A percentile compares a stretch with the other conserved stretches of the same genome.
phyloP scores from a whole-genome alignment of 345 rosid species.

The Eucalyptus guilfoylei region DNA sequence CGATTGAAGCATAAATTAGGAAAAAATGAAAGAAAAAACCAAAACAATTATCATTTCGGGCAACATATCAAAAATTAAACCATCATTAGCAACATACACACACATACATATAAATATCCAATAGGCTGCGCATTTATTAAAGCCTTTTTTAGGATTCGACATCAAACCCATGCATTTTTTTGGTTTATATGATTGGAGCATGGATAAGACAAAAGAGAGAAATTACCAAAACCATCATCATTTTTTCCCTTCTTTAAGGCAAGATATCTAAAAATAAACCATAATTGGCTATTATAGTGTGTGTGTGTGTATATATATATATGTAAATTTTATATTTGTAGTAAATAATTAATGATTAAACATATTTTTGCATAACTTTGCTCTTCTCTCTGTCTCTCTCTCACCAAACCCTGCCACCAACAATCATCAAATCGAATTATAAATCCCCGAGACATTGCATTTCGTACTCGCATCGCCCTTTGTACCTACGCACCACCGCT shows the following conservation, averaged over 20 bases:
- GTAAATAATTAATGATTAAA: not conserved
- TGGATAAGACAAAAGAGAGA: not conserved
- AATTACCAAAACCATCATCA: not conserved
- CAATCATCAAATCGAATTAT: not conserved
- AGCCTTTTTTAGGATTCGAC: not conserved
- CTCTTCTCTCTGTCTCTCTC: not conserved
- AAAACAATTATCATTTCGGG: not conserved
- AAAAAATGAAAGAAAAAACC: not conserved
- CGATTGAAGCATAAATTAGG: not conserved
- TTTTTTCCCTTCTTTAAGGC: not conserved
- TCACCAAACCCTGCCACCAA: not conserved
- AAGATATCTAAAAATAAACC: not conserved
- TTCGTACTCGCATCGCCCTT: slow-evolving; percentile 1
- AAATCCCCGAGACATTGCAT: not conserved
- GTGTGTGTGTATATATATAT: too few relatives aligned
- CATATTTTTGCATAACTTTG: not conserved
- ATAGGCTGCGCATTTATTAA: not conserved
- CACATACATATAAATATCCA: too few relatives aligned
- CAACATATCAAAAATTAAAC: not conserved
- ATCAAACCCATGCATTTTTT: not conserved
- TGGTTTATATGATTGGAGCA: not conserved
- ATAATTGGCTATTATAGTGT: not conserved
- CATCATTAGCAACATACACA: not conserved
- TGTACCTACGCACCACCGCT: not conserved
- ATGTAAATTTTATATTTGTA: not conserved